Evolutionary conservation across 345 rosid genomes (phyloP).

Genomic region (Sisymbrium altissimum): DNA sequence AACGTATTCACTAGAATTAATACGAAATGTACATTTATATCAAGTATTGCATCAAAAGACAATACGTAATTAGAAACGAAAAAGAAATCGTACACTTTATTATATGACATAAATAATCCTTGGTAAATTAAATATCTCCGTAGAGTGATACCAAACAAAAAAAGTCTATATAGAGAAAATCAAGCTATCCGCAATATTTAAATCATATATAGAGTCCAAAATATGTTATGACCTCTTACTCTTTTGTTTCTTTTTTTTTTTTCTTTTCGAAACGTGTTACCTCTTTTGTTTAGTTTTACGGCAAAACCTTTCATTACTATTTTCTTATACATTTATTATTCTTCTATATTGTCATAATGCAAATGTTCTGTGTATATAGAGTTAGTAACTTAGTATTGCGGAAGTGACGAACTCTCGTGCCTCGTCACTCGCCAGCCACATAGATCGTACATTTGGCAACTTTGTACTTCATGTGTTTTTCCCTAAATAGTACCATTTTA

Average conservation of each 20-base stretch:
- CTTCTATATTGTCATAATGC: neutral
- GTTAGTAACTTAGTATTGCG: neutral
- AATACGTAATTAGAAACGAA: neutral
- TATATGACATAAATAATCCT: neutral
- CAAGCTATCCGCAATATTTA: neutral
- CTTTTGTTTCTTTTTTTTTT: neutral
- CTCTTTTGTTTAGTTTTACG: neutral
- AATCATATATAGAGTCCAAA: neutral
- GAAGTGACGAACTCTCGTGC: slow-evolving; percentile 29
- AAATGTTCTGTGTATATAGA: neutral
- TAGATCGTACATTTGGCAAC: slow-evolving; percentile 26
- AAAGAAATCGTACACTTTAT: neutral
- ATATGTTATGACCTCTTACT: neutral
- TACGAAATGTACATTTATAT: neutral
- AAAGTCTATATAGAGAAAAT: neutral
- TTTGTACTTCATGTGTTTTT: slow-evolving; percentile 30
- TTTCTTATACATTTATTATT: neutral
- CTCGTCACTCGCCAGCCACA: slow-evolving; percentile 33
- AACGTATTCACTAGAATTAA: neutral
- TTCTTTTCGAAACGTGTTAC: neutral
- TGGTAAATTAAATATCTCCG: neutral
- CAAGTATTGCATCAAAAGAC: neutral
- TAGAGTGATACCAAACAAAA: no score
- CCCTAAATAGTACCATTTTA: slow-evolving; percentile 22
- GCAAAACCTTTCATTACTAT: neutral